phyloP scores from a whole-genome alignment of 1,139 yeast genomes.

The Suhomyces yuchorum region DNA sequence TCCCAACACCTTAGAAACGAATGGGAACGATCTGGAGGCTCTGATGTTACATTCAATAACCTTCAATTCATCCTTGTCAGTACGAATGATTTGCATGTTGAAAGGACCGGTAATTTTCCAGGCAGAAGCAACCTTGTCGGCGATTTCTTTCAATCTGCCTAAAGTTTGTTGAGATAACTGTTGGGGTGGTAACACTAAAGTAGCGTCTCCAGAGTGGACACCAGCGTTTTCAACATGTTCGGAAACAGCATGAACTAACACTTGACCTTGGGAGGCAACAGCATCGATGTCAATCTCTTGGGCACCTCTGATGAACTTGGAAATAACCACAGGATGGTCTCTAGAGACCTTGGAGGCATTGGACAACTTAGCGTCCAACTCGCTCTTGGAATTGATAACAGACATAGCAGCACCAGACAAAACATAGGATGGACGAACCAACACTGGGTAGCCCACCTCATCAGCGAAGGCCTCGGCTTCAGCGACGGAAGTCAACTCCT shows the following conservation, averaged over 20 bases:
- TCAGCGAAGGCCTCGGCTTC: constrained; percentile 88
- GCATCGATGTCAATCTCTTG: constrained; percentile 97
- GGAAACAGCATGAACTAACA: constrained; percentile 91
- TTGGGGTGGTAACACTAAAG: constrained; percentile 91
- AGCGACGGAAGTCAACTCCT: constrained; percentile 81
- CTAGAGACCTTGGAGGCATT: constrained; percentile 91
- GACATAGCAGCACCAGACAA: constrained; percentile 99
- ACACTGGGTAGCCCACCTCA: constrained; percentile 89
- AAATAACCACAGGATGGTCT: constrained; percentile 96
- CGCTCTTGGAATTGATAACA: constrained; percentile 76
- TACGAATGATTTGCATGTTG: constrained; percentile 95
- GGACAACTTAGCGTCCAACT: constrained; percentile 76
- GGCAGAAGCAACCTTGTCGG: constrained; percentile 91
- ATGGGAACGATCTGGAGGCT: constrained; percentile 98
- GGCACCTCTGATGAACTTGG: constrained; percentile 94
- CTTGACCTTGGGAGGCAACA: constrained; percentile 86
- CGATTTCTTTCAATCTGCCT: constrained; percentile 70
- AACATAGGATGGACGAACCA: constrained; percentile 97
- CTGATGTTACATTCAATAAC: constrained; percentile 98
- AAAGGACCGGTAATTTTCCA: constrained; percentile 98
- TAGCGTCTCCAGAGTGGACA: constrained; percentile 98
- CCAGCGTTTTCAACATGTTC: constrained; percentile 99
- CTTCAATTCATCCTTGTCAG: constrained; percentile 60
- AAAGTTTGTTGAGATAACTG: constrained; percentile 59
- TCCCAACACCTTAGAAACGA: constrained; percentile 95